Evolutionary conservation across 2,329 filamentous ascomycete genomes (phyloP), one percentile per base, ranked within the genome.

Genomic region (Venturia nashicola): DNA sequence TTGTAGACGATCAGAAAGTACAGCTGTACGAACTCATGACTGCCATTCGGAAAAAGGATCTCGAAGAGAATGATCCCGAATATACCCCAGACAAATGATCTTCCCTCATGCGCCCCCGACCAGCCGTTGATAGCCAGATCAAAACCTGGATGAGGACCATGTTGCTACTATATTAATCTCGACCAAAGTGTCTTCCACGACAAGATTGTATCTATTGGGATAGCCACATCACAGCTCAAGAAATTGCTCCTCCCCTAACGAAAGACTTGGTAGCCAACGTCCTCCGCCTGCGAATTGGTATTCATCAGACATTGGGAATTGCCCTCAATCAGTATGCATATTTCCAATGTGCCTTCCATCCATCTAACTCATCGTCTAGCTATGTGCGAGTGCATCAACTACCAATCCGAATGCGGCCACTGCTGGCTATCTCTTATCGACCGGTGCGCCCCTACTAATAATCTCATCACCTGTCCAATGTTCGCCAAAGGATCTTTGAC

Each of bases 1-100:
- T 64, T 54, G 18, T 67, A 96, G 91, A 97, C 73, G 89, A 97
- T 73, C 94, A 99, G 77, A 80, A 97, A 62, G 90, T 87, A 1
- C 94, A 99, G 75, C 78, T 99, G 69, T 97, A 97, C 72, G 93
- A 97, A 73, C 79, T 99, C 64, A 95, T 97, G 91, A 83, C 89
- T 73, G 84, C 90, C 2, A 95, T 96, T 63, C 77, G 80, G 65
- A 80, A 81, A 68, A 76, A 78, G 66, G 79, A 79, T 12, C 70
- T 76, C 27, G 76, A 77, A 61, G 79, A 80, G 61, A 77, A 77
- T 64, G 79, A 80, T 63, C 72, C 76, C 40, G 76, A 77, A 64
- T 70, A 67, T 63, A 69, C 69, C 61, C 68, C 69, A 27, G 68
- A 70, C 61, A 70, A 68, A 61, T 69, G 69, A 55, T 70, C 70